These are phyloP conservation scores for Salvia rosmarinus DNA, from an alignment of 257 asterid species.

Conservation along the genomic window DNA sequence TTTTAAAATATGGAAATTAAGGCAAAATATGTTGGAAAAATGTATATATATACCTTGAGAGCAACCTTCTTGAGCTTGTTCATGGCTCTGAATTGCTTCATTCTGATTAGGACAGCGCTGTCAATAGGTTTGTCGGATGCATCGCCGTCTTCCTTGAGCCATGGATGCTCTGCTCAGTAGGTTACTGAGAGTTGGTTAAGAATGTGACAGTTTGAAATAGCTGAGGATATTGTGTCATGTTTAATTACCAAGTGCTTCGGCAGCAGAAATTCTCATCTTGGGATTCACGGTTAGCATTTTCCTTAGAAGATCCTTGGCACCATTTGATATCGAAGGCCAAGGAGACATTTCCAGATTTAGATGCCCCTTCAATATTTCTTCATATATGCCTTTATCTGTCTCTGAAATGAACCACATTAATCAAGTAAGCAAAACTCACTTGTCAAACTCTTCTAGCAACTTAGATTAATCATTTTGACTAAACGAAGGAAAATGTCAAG, in stretches of 20 bases:
- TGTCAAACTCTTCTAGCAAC: no score
- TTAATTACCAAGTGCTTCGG: constrained; percentile 53
- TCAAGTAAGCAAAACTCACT: no score
- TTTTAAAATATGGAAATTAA: no score
- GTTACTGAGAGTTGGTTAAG: neutral
- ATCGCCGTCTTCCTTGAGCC: constrained; percentile 89
- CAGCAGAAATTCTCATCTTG: constrained; percentile 58
- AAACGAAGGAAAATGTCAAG: no score
- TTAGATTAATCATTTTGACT: no score
- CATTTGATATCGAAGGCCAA: constrained; percentile 63
- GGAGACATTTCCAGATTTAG: constrained; percentile 54
- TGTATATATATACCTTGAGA: constrained; percentile 56
- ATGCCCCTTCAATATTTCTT: constrained; percentile 50
- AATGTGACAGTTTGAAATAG: neutral
- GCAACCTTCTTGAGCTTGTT: constrained; percentile 93
- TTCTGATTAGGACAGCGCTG: constrained; percentile 77
- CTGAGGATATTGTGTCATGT: neutral
- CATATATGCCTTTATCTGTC: constrained; percentile 63
- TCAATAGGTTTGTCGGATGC: constrained; percentile 87
- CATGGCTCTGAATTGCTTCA: constrained; percentile 94
- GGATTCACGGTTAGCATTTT: constrained; percentile 62
- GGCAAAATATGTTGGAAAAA: neutral
- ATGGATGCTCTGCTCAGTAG: constrained; percentile 75
- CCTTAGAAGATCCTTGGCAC: constrained; percentile 68
- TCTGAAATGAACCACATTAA: constrained; percentile 32